Evolutionary conservation across 2,329 filamentous ascomycete species (phyloP).

Genomic region (Penicillium sp.): DNA sequence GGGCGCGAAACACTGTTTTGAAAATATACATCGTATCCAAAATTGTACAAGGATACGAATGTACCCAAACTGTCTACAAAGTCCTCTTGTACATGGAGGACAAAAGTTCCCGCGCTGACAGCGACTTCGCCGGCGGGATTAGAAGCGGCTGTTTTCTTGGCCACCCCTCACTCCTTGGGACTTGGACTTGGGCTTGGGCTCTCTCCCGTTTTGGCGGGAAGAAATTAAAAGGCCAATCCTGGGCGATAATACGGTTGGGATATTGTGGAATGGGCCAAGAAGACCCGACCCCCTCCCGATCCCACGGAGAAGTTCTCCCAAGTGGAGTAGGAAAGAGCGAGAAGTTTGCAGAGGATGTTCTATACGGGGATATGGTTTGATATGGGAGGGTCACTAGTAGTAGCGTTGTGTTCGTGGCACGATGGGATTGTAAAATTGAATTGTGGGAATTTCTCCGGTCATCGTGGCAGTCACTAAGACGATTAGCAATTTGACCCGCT

Average conservation of each 20-base stretch:
- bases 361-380: not conserved
- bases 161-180: constrained; percentile 1
- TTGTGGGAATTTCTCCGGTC: not conserved
- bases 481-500: constrained; percentile 3
- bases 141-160: not conserved
- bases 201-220: not conserved
- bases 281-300: not conserved
- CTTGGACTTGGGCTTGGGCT: not conserved
- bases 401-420: constrained; percentile 5
- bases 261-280: constrained; percentile 7
- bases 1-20: not conserved
- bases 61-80: not conserved
- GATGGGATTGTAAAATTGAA: not conserved
- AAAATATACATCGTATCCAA: not conserved
- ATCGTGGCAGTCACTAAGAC: constrained; percentile 5
- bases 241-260: constrained; percentile 2
- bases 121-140: not conserved
- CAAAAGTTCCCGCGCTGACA: constrained; percentile 8
- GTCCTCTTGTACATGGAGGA: not conserved
- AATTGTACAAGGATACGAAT: not conserved
- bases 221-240: not conserved
- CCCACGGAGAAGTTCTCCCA: not conserved
- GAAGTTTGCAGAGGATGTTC: not conserved
- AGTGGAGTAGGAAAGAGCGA: not conserved
- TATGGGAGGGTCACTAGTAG: not conserved